Evolutionary conservation across 1,284 basidiomycete species (phyloP), one percentile per base, ranked within the genome.

Genomic region (Cryptococcus sp.): DNA sequence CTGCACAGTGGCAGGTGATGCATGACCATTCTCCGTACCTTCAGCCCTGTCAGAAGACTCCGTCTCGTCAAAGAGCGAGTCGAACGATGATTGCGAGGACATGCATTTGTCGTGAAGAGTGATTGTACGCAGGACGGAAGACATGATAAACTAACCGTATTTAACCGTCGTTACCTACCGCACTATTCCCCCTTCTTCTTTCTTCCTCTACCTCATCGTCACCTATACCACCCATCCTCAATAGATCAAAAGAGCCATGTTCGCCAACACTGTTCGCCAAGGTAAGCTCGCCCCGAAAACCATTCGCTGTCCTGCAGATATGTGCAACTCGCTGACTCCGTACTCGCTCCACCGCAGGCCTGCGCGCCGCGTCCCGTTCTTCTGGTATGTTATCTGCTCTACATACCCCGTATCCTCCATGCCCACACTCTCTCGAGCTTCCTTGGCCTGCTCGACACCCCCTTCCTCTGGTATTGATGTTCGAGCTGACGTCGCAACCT

Each of bases 291-390:
- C 8, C 29, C 29, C 29, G 8, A 10, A 10, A 2, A 7, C 29
- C 29, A 34, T 2, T 13, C 8, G 29, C 29, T 34, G 8, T 34
- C 8, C 29, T 34, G 29, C 29, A 34, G 29, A 7, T 34, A 13
- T 34, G 29, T 34, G 8, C 29, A 34, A 13, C 26, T 10, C 4
- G 29, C 29, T 34, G 29, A 34, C 29, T 7, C 45, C 20, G n/a
- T 41, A 10, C 16, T 39, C 37, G 22, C 41, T 49, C 20, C 19
- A 20, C 8, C 16, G 5, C 58, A 74, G 74, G 72, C 62, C 69
- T 75, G 63, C 72, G 73, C 51, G 64, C 68, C 50, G 75, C 75
- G 54, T 75, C 75, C 57, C 70, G 75, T 59, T 65, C 67, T 48
- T 72, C 73, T 20, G 72, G 75, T 73, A 52, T 11, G 71, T 65